These are phyloP conservation scores for Silene uniflora DNA, from an alignment of 148 eudicot species.

Conservation along the genomic window DNA sequence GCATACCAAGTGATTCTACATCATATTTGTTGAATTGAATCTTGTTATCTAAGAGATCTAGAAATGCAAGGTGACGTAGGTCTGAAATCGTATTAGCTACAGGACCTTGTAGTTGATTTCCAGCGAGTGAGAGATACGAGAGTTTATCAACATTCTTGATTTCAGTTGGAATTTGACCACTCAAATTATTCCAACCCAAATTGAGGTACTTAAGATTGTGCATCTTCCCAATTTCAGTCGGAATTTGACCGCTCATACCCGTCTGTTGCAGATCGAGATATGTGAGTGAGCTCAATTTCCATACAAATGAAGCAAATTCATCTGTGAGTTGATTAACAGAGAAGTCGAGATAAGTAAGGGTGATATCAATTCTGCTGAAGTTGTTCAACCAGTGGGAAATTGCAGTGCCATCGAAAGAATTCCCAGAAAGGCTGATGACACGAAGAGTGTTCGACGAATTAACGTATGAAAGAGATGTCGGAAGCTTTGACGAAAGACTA, in stretches of 20 bases:
- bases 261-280: neutral
- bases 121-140: too few species aligned
- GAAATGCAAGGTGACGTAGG: too few species aligned
- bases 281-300: neutral
- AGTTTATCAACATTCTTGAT: too few species aligned
- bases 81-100: too few species aligned
- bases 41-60: too few species aligned
- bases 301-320: neutral
- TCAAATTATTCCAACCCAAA: too few species aligned
- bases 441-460: conserved; percentile 14
- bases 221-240: neutral
- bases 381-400: conserved; percentile 12
- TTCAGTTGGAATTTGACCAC: too few species aligned
- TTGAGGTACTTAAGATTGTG: too few species aligned
- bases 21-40: too few species aligned
- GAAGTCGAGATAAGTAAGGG: conserved; percentile 24
- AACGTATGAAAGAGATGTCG: conserved; percentile 3
- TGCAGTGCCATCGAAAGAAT: neutral
- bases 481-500: neutral
- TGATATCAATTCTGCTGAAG: neutral
- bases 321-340: neutral
- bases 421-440: neutral
- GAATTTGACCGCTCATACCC: neutral
- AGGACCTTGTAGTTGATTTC: too few species aligned
- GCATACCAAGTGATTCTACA: too few species aligned